Base-by-base conservation (phyloP, 1,139 yeast genomes). In the Diutina neorugosa region DNA sequence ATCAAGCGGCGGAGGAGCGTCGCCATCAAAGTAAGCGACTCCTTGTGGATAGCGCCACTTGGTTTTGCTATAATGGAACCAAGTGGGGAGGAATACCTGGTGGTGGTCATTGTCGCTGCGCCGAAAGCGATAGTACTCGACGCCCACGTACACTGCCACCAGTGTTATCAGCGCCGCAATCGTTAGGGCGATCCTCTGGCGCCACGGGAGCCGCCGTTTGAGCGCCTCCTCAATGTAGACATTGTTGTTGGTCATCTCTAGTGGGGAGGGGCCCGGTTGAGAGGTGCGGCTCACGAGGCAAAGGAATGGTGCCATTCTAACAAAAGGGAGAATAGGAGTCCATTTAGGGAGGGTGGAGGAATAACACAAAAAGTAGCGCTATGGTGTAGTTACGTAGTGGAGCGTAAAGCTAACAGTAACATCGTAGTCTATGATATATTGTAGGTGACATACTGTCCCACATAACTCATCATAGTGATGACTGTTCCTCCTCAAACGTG, bases 181-280 rank as follows among this genome's bases (percentile, higher is more conserved):
- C 11, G 12, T 21, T n/a, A 46, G 41, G 8, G 37, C 50, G 7
- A 46, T 21, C n/a, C 50, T 40, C 40, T 46, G 50, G 40, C 40
- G n/a, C 50, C 50, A 46, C 16, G 50, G 50, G 20, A 46, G 14
- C 23, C 31, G 31, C n/a, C 25, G 40, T 18, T 25, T 16, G 21
- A 46, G 50, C 8, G 50, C 37, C 19, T 46, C 50, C 27, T 46
- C 50, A n/a, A 46, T 46, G 16, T 27, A 46, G 19, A 46, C 50
- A n/a, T n/a, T n/a, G 21, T 44, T 44, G 31, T 44, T 44, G 27
- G 37, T 31, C 37, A 31, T 31, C 37, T 9, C 37, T 31, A 11
- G 12, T 11, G 14, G 14, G n/a, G 14, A 14, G 14, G 12, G 37
- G 14, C n/a, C 37, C 37, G n/a, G n/a, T 14, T 31, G 37, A 31